Percentiles rank a stretch among this genome's conserved stretches.
Conservation (phyloP, 2,329 filamentous ascomycete genomes). For the Exophiala oligosperma region DNA sequence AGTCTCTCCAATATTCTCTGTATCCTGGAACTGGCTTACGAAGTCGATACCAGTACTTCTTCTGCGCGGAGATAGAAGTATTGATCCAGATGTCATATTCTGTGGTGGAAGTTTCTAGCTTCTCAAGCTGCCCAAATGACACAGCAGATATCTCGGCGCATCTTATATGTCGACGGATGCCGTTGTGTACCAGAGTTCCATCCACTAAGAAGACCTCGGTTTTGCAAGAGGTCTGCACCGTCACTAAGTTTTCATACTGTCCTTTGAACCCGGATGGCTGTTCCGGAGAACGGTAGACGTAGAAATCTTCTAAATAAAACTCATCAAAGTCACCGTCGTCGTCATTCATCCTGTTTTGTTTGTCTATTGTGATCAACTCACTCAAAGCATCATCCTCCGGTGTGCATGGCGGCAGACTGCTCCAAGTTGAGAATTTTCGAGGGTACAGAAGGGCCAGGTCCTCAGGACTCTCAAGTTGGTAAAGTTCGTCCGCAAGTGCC, state of each 20-base stretch:
- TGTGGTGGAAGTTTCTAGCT: constrained; percentile 47
- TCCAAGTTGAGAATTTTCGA: neutral
- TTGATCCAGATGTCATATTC: constrained; percentile 64
- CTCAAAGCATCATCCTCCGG: neutral
- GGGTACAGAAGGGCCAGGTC: constrained; percentile 9
- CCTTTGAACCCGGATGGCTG: constrained; percentile 51
- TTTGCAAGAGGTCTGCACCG: neutral
- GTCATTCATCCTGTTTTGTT: neutral
- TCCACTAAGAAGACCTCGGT: constrained; percentile 49
- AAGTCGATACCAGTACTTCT: constrained; percentile 65
- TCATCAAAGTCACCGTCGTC: constrained; percentile 38
- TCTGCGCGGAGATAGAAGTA: constrained; percentile 30
- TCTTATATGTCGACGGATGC: constrained; percentile 50
- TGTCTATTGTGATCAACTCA: constrained; percentile 4
- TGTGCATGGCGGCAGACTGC: neutral
- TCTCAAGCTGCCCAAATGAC: constrained; percentile 67
- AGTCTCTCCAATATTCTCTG: constrained; percentile 59
- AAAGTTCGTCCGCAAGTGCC: neutral
- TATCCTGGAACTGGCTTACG: constrained; percentile 60
- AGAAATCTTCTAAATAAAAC: constrained; percentile 59
- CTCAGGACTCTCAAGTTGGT: constrained; percentile 2
- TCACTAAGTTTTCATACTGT: constrained; percentile 41
- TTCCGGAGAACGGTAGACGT: constrained; percentile 59
- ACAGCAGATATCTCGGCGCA: constrained; percentile 57
- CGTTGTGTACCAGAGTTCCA: constrained; percentile 55